Percentiles rank a stretch among this genome's conserved stretches.
These are phyloP conservation scores for Glycyrrhiza uralensis DNA, from an alignment of 306 rosid genomes.

Conservation along the genomic window DNA sequence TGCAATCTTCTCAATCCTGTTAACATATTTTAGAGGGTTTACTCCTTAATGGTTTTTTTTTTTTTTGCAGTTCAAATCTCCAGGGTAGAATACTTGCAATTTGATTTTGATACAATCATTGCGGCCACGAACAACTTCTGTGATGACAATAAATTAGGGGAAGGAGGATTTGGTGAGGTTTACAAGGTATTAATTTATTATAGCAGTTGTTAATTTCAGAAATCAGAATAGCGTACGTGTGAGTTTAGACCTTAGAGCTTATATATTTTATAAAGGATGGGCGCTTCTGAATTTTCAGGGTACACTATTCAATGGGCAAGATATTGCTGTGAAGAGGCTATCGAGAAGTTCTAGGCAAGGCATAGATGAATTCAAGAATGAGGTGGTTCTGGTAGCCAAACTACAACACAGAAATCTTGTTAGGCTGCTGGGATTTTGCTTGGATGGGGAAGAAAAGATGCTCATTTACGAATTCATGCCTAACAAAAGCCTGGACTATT, in stretches of 20 bases:
- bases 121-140: constrained; percentile 46
- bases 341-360: constrained; percentile 37
- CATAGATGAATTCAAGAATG: constrained; percentile 34
- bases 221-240: not conserved
- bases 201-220: not conserved
- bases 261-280: not conserved
- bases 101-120: constrained; percentile 32
- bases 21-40: not conserved
- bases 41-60: not conserved
- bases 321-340: constrained; percentile 48
- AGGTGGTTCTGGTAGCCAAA: constrained; percentile 35
- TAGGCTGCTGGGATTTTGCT: constrained; percentile 31
- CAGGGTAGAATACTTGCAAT: constrained; percentile 35
- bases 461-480: constrained; percentile 38
- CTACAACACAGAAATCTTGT: constrained; percentile 37
- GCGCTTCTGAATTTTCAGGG: constrained; percentile 27
- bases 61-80: constrained; percentile 25
- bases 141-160: constrained; percentile 38
- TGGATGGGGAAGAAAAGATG: constrained; percentile 41
- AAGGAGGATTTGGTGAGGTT: constrained; percentile 58
- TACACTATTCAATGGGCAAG: constrained; percentile 21
- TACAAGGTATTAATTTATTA: constrained; percentile 48
- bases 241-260: not conserved
- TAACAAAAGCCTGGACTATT: constrained; percentile 39
- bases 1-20: not conserved